These are phyloP conservation scores for Myrica gale DNA, from an alignment of 306 rosid species.

Conservation along the genomic window DNA sequence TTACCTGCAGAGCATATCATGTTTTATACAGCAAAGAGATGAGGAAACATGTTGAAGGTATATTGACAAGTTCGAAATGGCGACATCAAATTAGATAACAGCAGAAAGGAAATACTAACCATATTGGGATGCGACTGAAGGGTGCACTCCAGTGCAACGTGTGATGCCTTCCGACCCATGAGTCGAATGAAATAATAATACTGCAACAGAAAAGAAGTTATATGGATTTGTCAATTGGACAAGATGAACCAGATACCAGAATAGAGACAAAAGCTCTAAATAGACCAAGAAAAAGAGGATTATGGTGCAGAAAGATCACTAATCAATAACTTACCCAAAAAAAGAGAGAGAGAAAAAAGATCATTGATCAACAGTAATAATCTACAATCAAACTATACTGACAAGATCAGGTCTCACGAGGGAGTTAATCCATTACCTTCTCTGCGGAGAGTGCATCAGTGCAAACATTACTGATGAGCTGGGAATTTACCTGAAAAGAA, in stretches of 20 bases:
- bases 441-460: slow-evolving; percentile 98
- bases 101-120: slow-evolving; percentile 46
- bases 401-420: background rate
- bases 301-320: background rate
- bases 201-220: slow-evolving; percentile 42
- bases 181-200: slow-evolving; percentile 94
- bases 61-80: background rate
- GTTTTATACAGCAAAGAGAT: slow-evolving; percentile 12
- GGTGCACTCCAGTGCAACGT: slow-evolving; percentile 96
- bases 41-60: background rate
- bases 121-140: slow-evolving; percentile 98
- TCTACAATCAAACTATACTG: background rate
- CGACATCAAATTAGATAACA: slow-evolving; percentile 7
- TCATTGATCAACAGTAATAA: background rate
- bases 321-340: background rate
- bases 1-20: slow-evolving; percentile 52
- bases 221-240: slow-evolving; percentile 8
- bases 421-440: slow-evolving; percentile 54
- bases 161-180: slow-evolving; percentile 98
- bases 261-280: background rate
- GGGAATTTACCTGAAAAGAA: slow-evolving; percentile 80
- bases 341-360: too few species aligned
- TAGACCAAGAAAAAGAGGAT: background rate
- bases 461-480: slow-evolving; percentile 95
- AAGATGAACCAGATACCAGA: background rate